Conservation (phyloP, 2,329 filamentous ascomycete genomes). For the Ophiocordyceps sinensis region DNA sequence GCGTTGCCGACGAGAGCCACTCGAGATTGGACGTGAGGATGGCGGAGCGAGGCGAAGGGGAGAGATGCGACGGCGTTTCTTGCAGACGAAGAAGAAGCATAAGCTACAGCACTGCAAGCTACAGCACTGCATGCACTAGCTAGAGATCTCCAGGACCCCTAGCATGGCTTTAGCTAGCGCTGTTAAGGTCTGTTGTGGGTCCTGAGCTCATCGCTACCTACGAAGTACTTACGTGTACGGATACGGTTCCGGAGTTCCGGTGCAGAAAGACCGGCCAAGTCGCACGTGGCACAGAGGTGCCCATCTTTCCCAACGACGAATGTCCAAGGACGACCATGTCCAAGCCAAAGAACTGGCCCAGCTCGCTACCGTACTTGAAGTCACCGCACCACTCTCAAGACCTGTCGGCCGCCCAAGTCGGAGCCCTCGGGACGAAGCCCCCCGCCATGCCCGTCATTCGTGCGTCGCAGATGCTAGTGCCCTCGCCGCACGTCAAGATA, state of each 20-base stretch:
- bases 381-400: slow-evolving; percentile 31
- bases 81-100: no score
- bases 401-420: slow-evolving; percentile 26
- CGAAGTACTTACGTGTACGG: no score
- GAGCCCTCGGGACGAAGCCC: slow-evolving; percentile 18
- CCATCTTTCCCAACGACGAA: slow-evolving; percentile 3
- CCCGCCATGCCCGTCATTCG: slow-evolving; percentile 10
- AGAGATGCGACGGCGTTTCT: no score
- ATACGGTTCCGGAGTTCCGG: no score
- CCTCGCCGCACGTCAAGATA: slow-evolving; percentile 38
- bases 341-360: slow-evolving; percentile 44
- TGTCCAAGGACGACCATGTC: slow-evolving; percentile 18
- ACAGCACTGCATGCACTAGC: no score
- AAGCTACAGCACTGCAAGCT: no score
- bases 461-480: slow-evolving; percentile 21
- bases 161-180: no score
- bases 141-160: no score
- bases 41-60: background rate
- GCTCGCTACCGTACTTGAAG: slow-evolving; percentile 35
- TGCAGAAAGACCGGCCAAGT: no score
- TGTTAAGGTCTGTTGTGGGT: no score
- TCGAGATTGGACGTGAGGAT: background rate
- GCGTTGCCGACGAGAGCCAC: background rate
- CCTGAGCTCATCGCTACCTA: no score
- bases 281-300: no score